Percentiles rank a stretch among this genome's conserved stretches.
Conservation (phyloP, 1,139 yeast species). For the Sugiyamaella japonica region DNA sequence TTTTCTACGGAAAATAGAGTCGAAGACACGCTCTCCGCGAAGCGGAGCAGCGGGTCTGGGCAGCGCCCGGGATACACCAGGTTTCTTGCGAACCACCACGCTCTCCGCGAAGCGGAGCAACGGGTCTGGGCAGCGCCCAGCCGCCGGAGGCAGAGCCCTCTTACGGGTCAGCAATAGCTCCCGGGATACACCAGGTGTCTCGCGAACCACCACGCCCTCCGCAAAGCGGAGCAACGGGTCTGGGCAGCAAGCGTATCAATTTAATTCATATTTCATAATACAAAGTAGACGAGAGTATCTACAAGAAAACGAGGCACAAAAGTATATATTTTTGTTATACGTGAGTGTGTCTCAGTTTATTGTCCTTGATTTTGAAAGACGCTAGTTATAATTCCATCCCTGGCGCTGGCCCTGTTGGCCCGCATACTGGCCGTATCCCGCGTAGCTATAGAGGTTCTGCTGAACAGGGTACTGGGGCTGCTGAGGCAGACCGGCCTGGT, state of each 20-base stretch:
- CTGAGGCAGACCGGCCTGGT: conserved; percentile 26
- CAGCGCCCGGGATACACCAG: no score
- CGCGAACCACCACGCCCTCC: no score
- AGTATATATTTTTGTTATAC: background rate
- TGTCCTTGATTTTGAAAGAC: background rate
- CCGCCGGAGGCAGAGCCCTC: no score
- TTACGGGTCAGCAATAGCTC: no score
- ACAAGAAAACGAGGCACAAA: conserved; percentile 12
- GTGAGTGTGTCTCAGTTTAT: background rate
- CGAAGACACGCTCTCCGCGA: conserved; percentile 3
- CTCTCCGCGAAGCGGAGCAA: no score
- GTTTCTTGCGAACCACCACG: no score
- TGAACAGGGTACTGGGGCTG: conserved; percentile 32
- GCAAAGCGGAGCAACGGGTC: no score
- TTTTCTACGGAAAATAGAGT: no score
- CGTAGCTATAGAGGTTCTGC: conserved; percentile 37
- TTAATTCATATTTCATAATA: conserved; percentile 16
- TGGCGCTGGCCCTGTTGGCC: conserved; percentile 30
- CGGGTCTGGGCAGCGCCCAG: no score
- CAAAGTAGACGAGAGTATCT: conserved; percentile 14
- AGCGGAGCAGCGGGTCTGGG: no score
- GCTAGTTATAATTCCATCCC: conserved; percentile 28
- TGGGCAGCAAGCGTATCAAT: background rate
- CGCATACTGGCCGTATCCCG: conserved; percentile 37
- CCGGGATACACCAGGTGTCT: no score